phyloP scores from a whole-genome alignment of 2,329 filamentous ascomycete species.

The Penicillium sp. region DNA sequence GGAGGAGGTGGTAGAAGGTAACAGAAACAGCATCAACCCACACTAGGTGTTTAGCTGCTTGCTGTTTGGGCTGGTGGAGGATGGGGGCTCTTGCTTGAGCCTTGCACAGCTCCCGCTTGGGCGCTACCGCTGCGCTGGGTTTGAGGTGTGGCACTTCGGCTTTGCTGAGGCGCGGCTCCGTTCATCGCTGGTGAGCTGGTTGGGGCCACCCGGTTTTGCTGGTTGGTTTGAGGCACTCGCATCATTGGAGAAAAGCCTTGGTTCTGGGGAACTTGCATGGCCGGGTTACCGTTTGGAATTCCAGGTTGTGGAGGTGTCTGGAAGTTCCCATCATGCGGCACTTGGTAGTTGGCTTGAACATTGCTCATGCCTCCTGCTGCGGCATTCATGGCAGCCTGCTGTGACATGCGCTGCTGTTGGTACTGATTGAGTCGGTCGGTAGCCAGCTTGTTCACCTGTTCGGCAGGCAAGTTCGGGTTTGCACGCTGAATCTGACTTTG shows the following conservation, averaged over 20 bases:
- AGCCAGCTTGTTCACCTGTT: constrained; percentile 55
- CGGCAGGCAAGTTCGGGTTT: constrained; percentile 52
- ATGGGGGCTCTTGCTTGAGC: constrained; percentile 43
- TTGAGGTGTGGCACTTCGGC: constrained; percentile 47
- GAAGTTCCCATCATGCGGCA: constrained; percentile 40
- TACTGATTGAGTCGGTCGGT: constrained; percentile 51
- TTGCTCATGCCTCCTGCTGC: constrained; percentile 48
- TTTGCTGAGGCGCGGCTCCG: constrained; percentile 42
- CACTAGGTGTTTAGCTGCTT: constrained; percentile 26
- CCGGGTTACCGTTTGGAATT: constrained; percentile 34
- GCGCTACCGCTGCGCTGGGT: constrained; percentile 46
- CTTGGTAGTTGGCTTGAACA: constrained; percentile 42
- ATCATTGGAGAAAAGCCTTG: constrained; percentile 55
- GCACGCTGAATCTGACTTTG: constrained; percentile 52
- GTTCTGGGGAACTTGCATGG: constrained; percentile 48
- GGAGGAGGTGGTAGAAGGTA: constrained; percentile 4
- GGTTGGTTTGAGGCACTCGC: constrained; percentile 49
- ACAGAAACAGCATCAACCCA: not conserved
- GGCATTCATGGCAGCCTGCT: constrained; percentile 51
- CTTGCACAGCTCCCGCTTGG: constrained; percentile 39
- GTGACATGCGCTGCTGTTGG: constrained; percentile 50
- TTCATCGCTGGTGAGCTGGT: constrained; percentile 47
- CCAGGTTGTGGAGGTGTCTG: constrained; percentile 32
- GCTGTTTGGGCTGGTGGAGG: constrained; percentile 43
- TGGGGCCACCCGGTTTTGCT: constrained; percentile 41